These are phyloP conservation scores for Bipolaris victoriae DNA, from an alignment of 2,329 filamentous ascomycete genomes.

Conservation along the genomic window DNA sequence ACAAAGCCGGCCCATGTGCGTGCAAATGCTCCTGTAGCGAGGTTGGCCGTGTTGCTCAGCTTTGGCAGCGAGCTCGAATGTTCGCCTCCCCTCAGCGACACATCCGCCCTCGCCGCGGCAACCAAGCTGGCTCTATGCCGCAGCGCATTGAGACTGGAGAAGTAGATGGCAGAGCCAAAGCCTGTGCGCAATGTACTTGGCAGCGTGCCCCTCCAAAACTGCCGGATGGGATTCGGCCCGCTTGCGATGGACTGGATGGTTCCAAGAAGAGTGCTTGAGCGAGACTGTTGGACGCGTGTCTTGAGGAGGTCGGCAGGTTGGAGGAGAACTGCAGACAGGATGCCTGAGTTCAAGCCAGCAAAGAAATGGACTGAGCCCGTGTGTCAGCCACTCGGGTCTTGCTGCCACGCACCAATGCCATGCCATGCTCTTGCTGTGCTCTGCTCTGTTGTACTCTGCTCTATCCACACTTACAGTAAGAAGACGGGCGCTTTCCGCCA, in stretches of 20 bases:
- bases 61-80: constrained; percentile 77
- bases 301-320: constrained; percentile 97
- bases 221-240: constrained; percentile 69
- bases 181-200: constrained; percentile 94
- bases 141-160: constrained; percentile 82
- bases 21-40: constrained; percentile 82
- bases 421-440: neutral
- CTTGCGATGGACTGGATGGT: constrained; percentile 73
- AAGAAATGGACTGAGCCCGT: constrained; percentile 71
- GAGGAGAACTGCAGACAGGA: constrained; percentile 85
- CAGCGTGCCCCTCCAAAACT: constrained; percentile 89
- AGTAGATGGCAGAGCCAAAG: constrained; percentile 92
- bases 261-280: constrained; percentile 67
- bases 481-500: constrained; percentile 58
- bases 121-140: constrained; percentile 66
- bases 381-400: neutral
- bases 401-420: neutral
- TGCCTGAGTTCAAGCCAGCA: constrained; percentile 85
- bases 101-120: constrained; percentile 24
- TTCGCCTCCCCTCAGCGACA: constrained; percentile 20
- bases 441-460: neutral
- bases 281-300: constrained; percentile 90
- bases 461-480: constrained; percentile 51
- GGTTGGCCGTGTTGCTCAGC: constrained; percentile 82
- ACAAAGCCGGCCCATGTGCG: constrained; percentile 86